Evolutionary conservation across 2,329 filamentous ascomycete species (phyloP).

Genomic region (Coccinonectria pachysandricola): DNA sequence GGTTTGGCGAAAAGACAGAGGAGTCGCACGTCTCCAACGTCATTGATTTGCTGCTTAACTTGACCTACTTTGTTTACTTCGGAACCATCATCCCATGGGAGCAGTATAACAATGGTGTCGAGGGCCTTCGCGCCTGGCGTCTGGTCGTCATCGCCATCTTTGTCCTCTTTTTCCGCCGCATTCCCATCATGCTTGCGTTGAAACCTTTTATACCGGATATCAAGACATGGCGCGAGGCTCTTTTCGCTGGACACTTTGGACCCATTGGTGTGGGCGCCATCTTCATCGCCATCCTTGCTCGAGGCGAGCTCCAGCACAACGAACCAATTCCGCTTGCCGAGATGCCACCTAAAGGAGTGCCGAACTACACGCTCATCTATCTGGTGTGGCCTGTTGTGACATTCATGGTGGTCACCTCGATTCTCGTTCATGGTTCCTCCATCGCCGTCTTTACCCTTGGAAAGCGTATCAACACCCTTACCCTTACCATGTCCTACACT

Average conservation of each 20-base stretch:
- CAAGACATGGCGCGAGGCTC: conserved; percentile 93
- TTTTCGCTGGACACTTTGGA: conserved; percentile 95
- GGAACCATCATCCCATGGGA: conserved; percentile 96
- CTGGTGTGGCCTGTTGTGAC: conserved; percentile 93
- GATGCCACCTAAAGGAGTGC: conserved; percentile 43
- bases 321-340: conserved; percentile 62
- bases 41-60: conserved; percentile 91
- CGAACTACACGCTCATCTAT: conserved; percentile 61
- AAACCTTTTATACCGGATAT: conserved; percentile 94
- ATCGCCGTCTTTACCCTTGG: conserved; percentile 95
- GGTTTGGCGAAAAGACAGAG: conserved; percentile 97
- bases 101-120: conserved; percentile 64
- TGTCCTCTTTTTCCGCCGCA: conserved; percentile 89
- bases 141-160: conserved; percentile 89
- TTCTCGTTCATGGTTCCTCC: conserved; percentile 93
- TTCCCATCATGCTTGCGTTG: conserved; percentile 83
- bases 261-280: conserved; percentile 96
- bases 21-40: conserved; percentile 99
- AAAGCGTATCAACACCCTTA: conserved; percentile 95
- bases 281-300: conserved; percentile 84
- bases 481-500: conserved; percentile 93
- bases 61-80: conserved; percentile 97
- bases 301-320: conserved; percentile 78
- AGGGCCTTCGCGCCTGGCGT: conserved; percentile 78
- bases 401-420: conserved; percentile 89